Evolutionary conservation across 768 basidiomycete genomes (phyloP).

Genomic region (Macrolepiota dolichaula): DNA sequence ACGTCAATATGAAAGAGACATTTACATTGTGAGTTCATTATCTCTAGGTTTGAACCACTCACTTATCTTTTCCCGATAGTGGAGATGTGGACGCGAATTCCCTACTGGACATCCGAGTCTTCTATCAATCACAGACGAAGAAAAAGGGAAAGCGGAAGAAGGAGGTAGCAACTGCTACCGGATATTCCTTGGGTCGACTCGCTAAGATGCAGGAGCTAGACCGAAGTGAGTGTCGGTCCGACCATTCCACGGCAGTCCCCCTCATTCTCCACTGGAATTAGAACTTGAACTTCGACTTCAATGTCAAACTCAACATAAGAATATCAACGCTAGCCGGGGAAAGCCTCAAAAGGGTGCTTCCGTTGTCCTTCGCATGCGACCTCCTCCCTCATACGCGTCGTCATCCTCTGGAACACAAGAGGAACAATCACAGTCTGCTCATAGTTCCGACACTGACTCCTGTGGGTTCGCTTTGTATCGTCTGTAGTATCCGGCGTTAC

Average conservation of each 20-base stretch:
- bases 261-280: conserved; percentile 11
- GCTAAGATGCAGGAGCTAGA: conserved; percentile 44
- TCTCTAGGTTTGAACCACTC: background rate
- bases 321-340: conserved; percentile 29
- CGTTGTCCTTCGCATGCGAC: conserved; percentile 24
- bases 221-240: conserved; percentile 34
- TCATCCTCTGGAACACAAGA: background rate
- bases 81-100: conserved; percentile 35
- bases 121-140: conserved; percentile 58
- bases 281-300: conserved; percentile 45
- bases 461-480: background rate
- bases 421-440: background rate
- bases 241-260: background rate
- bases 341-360: conserved; percentile 39
- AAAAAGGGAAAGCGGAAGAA: conserved; percentile 55
- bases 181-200: conserved; percentile 50
- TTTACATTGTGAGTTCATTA: conserved; percentile 48
- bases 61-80: conserved; percentile 25
- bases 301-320: conserved; percentile 32
- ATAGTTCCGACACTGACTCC: conserved; percentile 2
- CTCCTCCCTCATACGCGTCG: conserved; percentile 1
- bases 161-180: conserved; percentile 47
- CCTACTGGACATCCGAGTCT: conserved; percentile 50
- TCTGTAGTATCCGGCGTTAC: too few species aligned
- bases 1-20: conserved; percentile 55